Evolutionary conservation across 129 eudicot genomes (phyloP), one percentile per base, ranked within the genome.

Genomic region (Lactuca saligna): DNA sequence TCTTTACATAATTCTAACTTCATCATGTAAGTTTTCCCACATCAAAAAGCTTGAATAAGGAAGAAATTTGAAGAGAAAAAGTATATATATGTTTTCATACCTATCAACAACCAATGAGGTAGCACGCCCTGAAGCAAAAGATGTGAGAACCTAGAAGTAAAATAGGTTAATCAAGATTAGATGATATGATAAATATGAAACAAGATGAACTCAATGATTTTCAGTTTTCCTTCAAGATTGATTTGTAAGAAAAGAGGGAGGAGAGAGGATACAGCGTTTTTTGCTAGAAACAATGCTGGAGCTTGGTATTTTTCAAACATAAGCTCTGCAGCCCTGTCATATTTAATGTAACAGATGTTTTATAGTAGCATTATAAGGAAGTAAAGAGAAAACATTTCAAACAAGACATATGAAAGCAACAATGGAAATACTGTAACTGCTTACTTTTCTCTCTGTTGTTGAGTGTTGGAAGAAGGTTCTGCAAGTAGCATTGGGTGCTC

Each of bases 51-150:
- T 71, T 5, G 15, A 17, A 38, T 25, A 33, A 8, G 53, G n/a
- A 35, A 17, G 9, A 46, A 33, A 63, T 3, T 25, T 41, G 74
- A 0, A 17, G 41, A 20, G 20, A 20, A 20, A 20, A 25, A 0
- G 1, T 25, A 25, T 25, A 37, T n/a, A 62, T 65, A 11, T 46
- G 62, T 50, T 64, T 42, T 41, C 83, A 46, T 85, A 93, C 99
- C 99, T 79, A 68, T 93, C 99, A 83, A 93, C 91, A 20, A 93
- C 97, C 72, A 93, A 77, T 15, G 97, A 83, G 75, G 99, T 93
- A 38, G 99, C 95, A 15, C 99, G 97, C 63, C 99, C 99, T 20
- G 99, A 93, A 49, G 99, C 99, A 85, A 93, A 93, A 72, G 99
- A 87, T 70, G 99, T 89, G 56, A 93, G 97, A 70, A 93, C 99